Base-by-base conservation (phyloP, 345 rosid species). In the Rhizophora apiculata region DNA sequence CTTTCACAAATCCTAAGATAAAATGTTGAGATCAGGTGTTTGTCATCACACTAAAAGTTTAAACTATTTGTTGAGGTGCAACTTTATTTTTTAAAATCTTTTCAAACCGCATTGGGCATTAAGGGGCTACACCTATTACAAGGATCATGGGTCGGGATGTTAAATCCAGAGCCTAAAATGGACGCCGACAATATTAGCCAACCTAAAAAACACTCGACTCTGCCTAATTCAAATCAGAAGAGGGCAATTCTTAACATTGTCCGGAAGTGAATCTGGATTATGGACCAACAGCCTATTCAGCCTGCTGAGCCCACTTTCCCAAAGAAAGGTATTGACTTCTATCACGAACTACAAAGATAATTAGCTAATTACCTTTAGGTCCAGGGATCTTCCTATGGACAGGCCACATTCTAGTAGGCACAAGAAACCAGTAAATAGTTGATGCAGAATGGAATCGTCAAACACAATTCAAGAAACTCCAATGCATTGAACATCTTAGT, bases 371-470 rank as follows among this genome's bases (percentile, higher is more conserved):
- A 86, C 92, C 94, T 87, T 87, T 70, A 92, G 70, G 60, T 89
- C 83, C 68, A 86, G 81, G 1, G 88, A 81, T 70, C 82, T 82
- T 76, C 78, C 79, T 57, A 84, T 74, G 22, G 85, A 76, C 67
- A 83, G 53, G 22, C 76, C 86, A 63, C 60, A 74, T 73, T 80
- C 80, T 72, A 92, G 64, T 54, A 88, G 82, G 81, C 87, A 76
- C 58, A 92, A 75, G 62, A 87, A 73, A 75, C 94, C 98, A 88
- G 86, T 72, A 72, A 68, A 70, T 71, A 63, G 29, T 76, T 63
- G 8, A 53, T 71, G 49, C 8, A 68, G 6, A 69, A 68, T 65
- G 53, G 19, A 63, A 31, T 53, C 20, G 30, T 31, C 59, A 8
- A 22, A 27, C 43, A 62, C 34, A 30, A 60, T 71, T 70, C 68